Percentiles rank a stretch among this genome's conserved stretches.
phyloP scores from a whole-genome alignment of 257 asterid genomes.

The Lycium ferocissimum region DNA sequence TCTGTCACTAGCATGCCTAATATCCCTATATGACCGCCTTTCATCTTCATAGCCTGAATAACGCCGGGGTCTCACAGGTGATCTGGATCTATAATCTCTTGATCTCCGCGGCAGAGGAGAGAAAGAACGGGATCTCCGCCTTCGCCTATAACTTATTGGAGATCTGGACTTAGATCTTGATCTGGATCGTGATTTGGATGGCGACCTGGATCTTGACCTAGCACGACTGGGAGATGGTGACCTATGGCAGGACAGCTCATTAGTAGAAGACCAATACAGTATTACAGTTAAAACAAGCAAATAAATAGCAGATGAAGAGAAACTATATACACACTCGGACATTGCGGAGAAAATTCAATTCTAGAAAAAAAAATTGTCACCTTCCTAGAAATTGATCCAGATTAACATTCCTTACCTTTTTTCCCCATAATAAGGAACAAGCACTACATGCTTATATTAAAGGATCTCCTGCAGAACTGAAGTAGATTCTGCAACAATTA shows the following conservation, averaged over 20 bases:
- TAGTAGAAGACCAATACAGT: conserved; percentile 28
- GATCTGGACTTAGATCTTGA: conserved; percentile 80
- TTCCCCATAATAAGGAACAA: neutral
- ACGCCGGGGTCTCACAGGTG: conserved; percentile 82
- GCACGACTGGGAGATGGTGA: conserved; percentile 63
- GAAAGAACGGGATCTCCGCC: conserved; percentile 77
- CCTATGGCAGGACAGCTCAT: conserved; percentile 52
- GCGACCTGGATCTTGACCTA: conserved; percentile 72
- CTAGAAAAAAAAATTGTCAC: neutral
- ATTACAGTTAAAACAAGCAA: conserved; percentile 23
- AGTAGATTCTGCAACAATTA: neutral
- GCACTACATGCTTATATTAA: neutral
- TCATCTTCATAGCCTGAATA: conserved; percentile 74
- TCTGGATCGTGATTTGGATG: conserved; percentile 68
- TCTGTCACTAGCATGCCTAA: conserved; percentile 66
- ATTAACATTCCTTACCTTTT: neutral
- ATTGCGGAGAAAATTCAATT: neutral
- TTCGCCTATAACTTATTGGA: conserved; percentile 66
- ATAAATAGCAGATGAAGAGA: conserved; percentile 13
- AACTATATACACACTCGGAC: neutral
- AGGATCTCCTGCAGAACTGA: neutral
- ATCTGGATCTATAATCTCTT: conserved; percentile 77
- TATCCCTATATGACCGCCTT: conserved; percentile 69
- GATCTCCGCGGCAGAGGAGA: conserved; percentile 76
- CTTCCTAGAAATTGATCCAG: conserved; percentile 22